Conservation (phyloP, 495 filamentous ascomycete genomes). For the Neurospora sp. region DNA sequence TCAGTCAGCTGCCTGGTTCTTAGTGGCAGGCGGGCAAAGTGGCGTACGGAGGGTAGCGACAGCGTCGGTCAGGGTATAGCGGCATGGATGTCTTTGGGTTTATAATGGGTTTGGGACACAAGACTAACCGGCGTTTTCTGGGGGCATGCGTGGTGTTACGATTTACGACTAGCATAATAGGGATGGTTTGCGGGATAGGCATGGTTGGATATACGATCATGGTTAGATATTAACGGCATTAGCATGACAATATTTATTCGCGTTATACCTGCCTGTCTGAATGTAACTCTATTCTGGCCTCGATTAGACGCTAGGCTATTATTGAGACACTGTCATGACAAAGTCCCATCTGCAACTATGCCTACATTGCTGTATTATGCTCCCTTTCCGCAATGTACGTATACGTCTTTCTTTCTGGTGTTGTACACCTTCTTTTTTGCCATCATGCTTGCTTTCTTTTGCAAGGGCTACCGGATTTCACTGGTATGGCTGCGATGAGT, state of each 20-base stretch:
- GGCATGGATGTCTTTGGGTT: background rate
- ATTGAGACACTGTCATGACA: background rate
- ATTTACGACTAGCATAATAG: background rate
- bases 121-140: background rate
- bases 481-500: background rate
- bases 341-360: background rate
- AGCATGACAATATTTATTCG: background rate
- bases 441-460: background rate
- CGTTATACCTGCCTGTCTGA: background rate
- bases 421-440: background rate
- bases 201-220: background rate
- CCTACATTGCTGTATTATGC: background rate
- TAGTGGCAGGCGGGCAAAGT: background rate
- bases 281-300: background rate
- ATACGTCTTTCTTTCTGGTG: background rate
- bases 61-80: background rate
- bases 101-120: background rate
- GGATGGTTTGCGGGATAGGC: background rate
- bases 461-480: background rate
- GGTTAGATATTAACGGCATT: background rate
- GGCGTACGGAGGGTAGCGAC: background rate
- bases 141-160: background rate
- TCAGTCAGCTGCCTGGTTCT: background rate
- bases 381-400: background rate
- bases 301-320: background rate